phyloP scores from a whole-genome alignment of 2,329 filamentous ascomycete species.

The Mycosphaerella sp. region DNA sequence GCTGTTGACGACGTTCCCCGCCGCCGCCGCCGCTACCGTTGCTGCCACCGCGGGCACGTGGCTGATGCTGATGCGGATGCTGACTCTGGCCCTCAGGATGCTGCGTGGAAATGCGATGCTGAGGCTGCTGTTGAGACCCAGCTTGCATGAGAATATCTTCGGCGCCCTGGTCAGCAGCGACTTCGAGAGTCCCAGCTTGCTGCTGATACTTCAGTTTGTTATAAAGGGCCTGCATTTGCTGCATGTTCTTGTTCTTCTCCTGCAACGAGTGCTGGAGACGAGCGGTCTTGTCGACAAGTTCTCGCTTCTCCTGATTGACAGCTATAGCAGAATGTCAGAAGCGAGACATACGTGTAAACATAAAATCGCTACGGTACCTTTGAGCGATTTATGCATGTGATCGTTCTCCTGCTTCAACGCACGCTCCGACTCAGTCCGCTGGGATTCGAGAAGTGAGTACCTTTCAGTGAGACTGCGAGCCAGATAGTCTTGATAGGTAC shows the following conservation, averaged over 20 bases:
- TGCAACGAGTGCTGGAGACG: constrained; percentile 10
- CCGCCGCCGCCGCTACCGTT: constrained; percentile 10
- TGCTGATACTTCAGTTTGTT: constrained; percentile 52
- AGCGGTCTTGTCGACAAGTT: constrained; percentile 6
- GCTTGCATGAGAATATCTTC: constrained; percentile 40
- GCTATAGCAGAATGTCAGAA: constrained; percentile 4
- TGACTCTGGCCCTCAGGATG: constrained; percentile 1
- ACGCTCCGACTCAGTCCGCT: constrained; percentile 55
- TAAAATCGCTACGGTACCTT: not conserved
- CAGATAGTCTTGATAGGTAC: constrained; percentile 70
- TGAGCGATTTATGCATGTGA: constrained; percentile 25
- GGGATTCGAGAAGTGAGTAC: constrained; percentile 49
- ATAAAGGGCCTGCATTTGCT: constrained; percentile 34
- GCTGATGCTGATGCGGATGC: not conserved
- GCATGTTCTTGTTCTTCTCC: constrained; percentile 10
- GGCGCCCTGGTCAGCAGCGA: constrained; percentile 50
- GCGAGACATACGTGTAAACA: not conserved
- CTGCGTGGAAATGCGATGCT: not conserved
- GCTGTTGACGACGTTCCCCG: constrained; percentile 8
- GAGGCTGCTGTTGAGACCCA: constrained; percentile 6
- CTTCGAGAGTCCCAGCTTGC: constrained; percentile 49
- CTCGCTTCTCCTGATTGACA: constrained; percentile 9
- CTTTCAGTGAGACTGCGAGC: constrained; percentile 67
- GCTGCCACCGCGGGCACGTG: constrained; percentile 4
- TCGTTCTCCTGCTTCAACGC: constrained; percentile 68